A percentile compares a stretch with the other conserved stretches of the same genome.
Evolutionary conservation across 2,329 filamentous ascomycete genomes (phyloP).

Genomic region (Emmonsiellopsis sp.): DNA sequence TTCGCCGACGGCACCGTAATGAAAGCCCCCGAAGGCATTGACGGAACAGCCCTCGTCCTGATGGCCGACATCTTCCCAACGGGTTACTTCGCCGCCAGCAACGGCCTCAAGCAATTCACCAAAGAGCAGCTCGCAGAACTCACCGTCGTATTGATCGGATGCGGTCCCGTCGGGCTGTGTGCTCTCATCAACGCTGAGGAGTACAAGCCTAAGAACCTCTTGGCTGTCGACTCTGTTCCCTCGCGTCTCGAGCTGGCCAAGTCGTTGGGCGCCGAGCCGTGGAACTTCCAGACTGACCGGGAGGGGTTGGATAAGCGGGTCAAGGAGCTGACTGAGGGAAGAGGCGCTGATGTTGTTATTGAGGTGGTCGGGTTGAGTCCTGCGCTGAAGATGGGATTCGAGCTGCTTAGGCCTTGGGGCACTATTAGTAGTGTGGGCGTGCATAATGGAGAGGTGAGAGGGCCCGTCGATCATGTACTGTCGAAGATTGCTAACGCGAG

Average conservation of each 20-base stretch:
- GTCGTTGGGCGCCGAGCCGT: slow-evolving; percentile 68
- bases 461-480: neutral
- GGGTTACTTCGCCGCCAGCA: slow-evolving; percentile 70
- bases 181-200: slow-evolving; percentile 70
- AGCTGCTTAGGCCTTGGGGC: slow-evolving; percentile 63
- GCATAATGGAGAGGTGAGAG: slow-evolving; percentile 59
- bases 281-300: slow-evolving; percentile 64
- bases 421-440: slow-evolving; percentile 68
- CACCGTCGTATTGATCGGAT: slow-evolving; percentile 73
- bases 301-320: slow-evolving; percentile 60
- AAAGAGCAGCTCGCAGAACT: slow-evolving; percentile 52
- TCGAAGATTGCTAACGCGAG: slow-evolving; percentile 15
- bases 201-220: slow-evolving; percentile 63
- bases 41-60: slow-evolving; percentile 65
- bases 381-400: slow-evolving; percentile 61
- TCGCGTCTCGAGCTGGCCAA: slow-evolving; percentile 65
- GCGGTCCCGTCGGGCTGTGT: slow-evolving; percentile 78
- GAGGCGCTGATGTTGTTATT: slow-evolving; percentile 78
- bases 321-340: slow-evolving; percentile 64
- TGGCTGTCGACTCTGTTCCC: slow-evolving; percentile 71
- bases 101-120: slow-evolving; percentile 60
- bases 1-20: slow-evolving; percentile 73
- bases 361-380: slow-evolving; percentile 65
- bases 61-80: slow-evolving; percentile 93
- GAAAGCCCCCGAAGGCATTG: slow-evolving; percentile 61